Conservation (phyloP, 257 asterid species). For the Haberlea rhodopensis region DNA sequence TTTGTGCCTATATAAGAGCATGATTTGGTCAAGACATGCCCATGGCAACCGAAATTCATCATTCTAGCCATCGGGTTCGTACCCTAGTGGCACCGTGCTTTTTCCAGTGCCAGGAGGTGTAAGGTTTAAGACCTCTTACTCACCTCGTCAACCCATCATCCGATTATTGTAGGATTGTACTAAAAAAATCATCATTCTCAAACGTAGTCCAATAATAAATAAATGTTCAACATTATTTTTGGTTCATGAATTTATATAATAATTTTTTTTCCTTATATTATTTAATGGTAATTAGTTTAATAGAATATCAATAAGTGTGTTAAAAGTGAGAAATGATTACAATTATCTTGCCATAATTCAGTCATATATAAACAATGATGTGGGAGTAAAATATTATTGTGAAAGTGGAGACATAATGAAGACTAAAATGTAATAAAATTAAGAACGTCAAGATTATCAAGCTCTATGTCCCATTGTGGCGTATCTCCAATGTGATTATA, state of each 20-base stretch:
- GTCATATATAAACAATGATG: no score
- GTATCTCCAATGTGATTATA: slow-evolving; percentile 20
- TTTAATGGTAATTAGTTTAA: neutral
- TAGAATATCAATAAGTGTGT: neutral
- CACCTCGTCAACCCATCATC: no score
- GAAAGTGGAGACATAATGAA: slow-evolving; percentile 41
- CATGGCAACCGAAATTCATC: no score
- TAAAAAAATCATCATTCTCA: no score
- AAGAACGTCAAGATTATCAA: slow-evolving; percentile 51
- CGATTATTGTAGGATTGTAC: no score
- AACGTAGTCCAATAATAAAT: neutral
- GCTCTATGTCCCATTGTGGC: slow-evolving; percentile 39
- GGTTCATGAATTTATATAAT: neutral
- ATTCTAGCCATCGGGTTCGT: no score
- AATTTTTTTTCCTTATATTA: neutral
- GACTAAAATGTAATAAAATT: slow-evolving; percentile 32
- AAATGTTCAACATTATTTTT: neutral
- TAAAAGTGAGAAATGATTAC: no score
- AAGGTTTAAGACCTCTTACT: no score
- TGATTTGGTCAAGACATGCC: slow-evolving; percentile 57
- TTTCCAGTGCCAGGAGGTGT: no score
- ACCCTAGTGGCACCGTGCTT: no score
- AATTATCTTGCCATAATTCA: no score
- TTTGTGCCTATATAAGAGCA: slow-evolving; percentile 35
- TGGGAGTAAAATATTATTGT: neutral